These are phyloP conservation scores for Apophysomyces variabilis DNA, from an alignment of 371 early-diverging fungal genomes.

Conservation along the genomic window DNA sequence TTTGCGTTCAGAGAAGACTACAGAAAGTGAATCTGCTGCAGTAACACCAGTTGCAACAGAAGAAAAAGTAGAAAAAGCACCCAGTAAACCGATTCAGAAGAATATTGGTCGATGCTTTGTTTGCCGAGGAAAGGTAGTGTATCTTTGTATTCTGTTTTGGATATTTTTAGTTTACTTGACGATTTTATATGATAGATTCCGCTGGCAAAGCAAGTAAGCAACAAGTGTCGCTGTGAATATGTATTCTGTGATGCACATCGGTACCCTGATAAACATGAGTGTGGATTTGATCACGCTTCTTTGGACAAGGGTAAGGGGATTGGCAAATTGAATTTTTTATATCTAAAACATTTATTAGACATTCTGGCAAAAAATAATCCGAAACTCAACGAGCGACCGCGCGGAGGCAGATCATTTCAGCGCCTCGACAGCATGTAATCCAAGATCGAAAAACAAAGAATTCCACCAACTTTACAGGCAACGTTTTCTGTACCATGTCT, in stretches of 20 bases:
- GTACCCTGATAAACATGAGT: constrained; percentile 77
- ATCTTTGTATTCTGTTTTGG: not conserved
- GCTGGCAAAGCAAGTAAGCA: constrained; percentile 81
- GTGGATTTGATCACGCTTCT: constrained; percentile 79
- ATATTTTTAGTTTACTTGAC: not conserved
- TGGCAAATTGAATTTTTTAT: not conserved
- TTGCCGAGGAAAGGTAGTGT: constrained; percentile 70
- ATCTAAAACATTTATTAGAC: constrained; percentile 34
- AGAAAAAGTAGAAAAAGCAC: constrained; percentile 17
- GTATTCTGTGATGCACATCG: constrained; percentile 84
- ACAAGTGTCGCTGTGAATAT: constrained; percentile 82
- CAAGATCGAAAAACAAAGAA: constrained; percentile 1
- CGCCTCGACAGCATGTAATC: constrained; percentile 63
- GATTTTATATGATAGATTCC: constrained; percentile 53
- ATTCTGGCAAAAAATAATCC: constrained; percentile 79
- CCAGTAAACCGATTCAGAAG: constrained; percentile 52
- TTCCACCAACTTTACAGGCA: constrained; percentile 1
- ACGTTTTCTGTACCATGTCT: constrained; percentile 7
- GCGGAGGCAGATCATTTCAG: constrained; percentile 79
- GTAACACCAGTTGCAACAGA: constrained; percentile 2
- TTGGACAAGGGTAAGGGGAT: constrained; percentile 57
- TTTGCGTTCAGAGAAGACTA: not conserved
- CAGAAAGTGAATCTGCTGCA: constrained; percentile 1
- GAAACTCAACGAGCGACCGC: constrained; percentile 76
- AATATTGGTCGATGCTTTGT: constrained; percentile 77